Conservation (phyloP, 1,284 basidiomycete genomes). For the Moesziomyces antarcticus region DNA sequence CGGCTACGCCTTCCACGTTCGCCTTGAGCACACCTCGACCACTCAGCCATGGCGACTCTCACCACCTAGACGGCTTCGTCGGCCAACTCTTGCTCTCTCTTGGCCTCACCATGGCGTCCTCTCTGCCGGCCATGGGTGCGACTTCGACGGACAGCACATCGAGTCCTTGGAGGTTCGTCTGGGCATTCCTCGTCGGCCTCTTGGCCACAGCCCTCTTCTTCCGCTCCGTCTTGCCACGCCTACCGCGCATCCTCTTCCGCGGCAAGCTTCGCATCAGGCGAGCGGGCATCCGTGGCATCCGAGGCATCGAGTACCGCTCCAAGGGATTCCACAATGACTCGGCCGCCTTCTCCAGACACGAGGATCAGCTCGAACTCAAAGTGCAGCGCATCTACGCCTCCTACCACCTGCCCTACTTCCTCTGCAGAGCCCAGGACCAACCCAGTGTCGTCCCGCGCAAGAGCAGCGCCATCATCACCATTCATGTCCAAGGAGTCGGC, state of each 20-base stretch:
- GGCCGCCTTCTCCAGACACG: constrained; percentile 25
- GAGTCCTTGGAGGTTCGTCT: constrained; percentile 15
- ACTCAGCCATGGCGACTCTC: no score
- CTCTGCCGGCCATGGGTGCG: no score
- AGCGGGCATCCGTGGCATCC: constrained; percentile 54
- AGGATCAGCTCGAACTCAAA: constrained; percentile 48
- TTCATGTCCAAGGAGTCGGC: constrained; percentile 57
- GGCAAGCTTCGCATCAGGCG: constrained; percentile 52
- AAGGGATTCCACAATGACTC: constrained; percentile 49
- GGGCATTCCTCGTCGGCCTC: constrained; percentile 30
- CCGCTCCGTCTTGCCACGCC: constrained; percentile 53
- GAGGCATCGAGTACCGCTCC: constrained; percentile 57
- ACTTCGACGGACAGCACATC: background rate
- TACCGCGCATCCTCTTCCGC: constrained; percentile 54
- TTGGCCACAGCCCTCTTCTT: constrained; percentile 52
- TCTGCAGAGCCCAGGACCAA: constrained; percentile 12
- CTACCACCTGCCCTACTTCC: constrained; percentile 32
- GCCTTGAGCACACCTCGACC: no score
- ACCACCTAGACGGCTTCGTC: no score
- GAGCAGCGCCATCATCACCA: constrained; percentile 43
- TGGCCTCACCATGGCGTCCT: no score
- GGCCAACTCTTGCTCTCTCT: no score
- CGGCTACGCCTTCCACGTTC: no score
- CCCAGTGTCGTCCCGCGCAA: constrained; percentile 19
- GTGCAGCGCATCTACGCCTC: constrained; percentile 49